Percentiles rank a stretch among this genome's conserved stretches.
These are phyloP conservation scores for Mortierella sp. DNA, from an alignment of 371 early-diverging fungal genomes.

Conservation along the genomic window DNA sequence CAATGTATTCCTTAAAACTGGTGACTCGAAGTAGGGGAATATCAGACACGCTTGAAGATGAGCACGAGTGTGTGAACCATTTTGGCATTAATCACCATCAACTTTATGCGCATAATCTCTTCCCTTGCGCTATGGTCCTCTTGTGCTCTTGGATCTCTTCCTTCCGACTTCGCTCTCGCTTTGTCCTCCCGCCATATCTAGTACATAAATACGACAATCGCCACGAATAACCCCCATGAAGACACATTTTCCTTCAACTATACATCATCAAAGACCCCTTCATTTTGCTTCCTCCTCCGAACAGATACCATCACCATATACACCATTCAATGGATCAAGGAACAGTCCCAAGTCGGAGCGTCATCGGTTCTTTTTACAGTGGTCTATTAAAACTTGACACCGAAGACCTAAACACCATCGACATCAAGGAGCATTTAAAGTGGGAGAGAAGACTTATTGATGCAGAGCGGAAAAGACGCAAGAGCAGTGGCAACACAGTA, in stretches of 20 bases:
- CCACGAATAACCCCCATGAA: background rate
- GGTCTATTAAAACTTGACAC: slow-evolving; percentile 1
- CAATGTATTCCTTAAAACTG: too few relatives aligned
- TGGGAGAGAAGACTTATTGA: slow-evolving; percentile 13
- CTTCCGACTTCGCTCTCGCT: too few relatives aligned
- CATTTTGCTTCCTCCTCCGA: background rate
- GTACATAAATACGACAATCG: background rate
- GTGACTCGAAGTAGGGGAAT: too few relatives aligned
- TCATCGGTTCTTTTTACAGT: slow-evolving; percentile 10
- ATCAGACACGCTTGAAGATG: too few relatives aligned
- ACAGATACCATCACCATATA: background rate
- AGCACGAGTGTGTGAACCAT: too few relatives aligned
- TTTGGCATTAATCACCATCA: too few relatives aligned
- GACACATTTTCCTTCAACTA: background rate
- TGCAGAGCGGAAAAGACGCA: slow-evolving; percentile 14
- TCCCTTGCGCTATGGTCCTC: too few relatives aligned
- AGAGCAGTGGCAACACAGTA: background rate
- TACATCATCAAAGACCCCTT: background rate
- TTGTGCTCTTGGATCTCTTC: too few relatives aligned
- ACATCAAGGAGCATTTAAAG: background rate
- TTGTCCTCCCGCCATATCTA: background rate
- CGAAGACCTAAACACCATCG: slow-evolving; percentile 1
- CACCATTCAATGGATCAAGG: background rate
- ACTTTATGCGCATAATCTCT: too few relatives aligned
- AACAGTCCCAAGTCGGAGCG: background rate